phyloP scores from a whole-genome alignment of 768 basidiomycete genomes.

The Austroboletus festivus region DNA sequence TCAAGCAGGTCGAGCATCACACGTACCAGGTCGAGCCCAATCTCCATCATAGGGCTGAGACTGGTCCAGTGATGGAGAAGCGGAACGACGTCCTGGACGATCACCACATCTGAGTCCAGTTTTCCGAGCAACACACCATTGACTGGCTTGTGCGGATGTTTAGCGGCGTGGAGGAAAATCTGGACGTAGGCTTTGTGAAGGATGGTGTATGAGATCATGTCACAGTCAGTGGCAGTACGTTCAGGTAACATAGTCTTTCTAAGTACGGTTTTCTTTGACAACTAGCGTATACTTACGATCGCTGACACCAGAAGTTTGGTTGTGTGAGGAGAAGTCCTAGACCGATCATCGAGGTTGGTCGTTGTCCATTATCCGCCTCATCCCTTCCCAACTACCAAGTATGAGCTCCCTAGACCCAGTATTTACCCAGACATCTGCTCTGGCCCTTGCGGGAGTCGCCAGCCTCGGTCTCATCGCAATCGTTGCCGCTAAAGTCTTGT shows the following conservation, averaged over 20 bases:
- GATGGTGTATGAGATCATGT: conserved; percentile 48
- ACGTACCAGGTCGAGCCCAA: conserved; percentile 73
- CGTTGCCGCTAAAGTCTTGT: conserved; percentile 47
- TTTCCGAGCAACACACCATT: conserved; percentile 77
- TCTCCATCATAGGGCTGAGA: conserved; percentile 83
- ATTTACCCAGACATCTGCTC: conserved; percentile 60
- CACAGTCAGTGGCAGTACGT: no score
- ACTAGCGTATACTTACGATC: no score
- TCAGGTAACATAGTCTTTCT: no score
- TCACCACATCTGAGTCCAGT: conserved; percentile 36
- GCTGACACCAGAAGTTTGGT: no score
- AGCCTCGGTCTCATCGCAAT: conserved; percentile 50
- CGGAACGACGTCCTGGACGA: conserved; percentile 66
- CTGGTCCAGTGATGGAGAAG: conserved; percentile 84
- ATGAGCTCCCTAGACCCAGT: conserved; percentile 28
- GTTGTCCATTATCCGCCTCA: no score
- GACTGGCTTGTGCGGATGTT: conserved; percentile 71
- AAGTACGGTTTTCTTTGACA: no score
- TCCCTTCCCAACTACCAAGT: background rate
- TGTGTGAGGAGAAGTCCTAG: no score
- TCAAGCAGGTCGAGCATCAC: background rate
- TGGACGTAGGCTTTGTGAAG: conserved; percentile 66
- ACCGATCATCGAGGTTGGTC: no score
- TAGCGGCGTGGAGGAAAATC: conserved; percentile 74
- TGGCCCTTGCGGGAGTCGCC: conserved; percentile 60